Evolutionary conservation across 1,284 basidiomycete genomes (phyloP).

Genomic region (Ganoderma lucidum): DNA sequence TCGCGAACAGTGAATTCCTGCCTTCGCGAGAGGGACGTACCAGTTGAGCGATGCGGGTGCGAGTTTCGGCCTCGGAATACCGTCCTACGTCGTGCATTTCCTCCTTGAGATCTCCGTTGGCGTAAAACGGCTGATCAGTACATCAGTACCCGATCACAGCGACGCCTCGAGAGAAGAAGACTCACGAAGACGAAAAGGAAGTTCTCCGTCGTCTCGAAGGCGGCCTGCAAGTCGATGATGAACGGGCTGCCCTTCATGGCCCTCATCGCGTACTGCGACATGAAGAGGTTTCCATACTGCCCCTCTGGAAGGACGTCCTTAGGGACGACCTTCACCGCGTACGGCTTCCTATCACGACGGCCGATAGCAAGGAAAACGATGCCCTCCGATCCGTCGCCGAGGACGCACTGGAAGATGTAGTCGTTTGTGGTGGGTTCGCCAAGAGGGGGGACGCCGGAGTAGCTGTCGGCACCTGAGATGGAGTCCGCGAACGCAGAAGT

Average conservation of each 20-base stretch:
- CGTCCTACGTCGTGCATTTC: not conserved
- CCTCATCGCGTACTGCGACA: constrained; percentile 1
- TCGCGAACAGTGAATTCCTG: not conserved
- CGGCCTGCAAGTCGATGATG: constrained; percentile 8
- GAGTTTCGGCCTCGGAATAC: constrained; percentile 15
- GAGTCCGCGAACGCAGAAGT: not conserved
- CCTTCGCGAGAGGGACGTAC: constrained; percentile 20
- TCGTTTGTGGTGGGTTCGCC: not conserved
- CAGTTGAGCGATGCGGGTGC: constrained; percentile 34
- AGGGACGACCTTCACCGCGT: not conserved
- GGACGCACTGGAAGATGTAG: constrained; percentile 4
- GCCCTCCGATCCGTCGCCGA: not conserved
- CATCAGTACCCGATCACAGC: not conserved
- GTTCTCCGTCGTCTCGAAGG: not conserved
- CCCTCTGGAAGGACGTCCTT: not conserved
- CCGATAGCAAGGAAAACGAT: constrained; percentile 1
- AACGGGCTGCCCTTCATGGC: not conserved
- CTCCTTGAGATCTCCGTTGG: not conserved
- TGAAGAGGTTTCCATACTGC: not conserved
- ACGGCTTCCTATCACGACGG: constrained; percentile 1
- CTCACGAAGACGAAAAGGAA: not conserved
- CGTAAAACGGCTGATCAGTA: not conserved
- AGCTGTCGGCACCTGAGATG: not conserved
- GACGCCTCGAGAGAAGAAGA: not conserved
- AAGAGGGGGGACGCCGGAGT: not conserved